These are phyloP conservation scores for Arachis hypogaea DNA, from an alignment of 306 rosid species.

Conservation along the genomic window DNA sequence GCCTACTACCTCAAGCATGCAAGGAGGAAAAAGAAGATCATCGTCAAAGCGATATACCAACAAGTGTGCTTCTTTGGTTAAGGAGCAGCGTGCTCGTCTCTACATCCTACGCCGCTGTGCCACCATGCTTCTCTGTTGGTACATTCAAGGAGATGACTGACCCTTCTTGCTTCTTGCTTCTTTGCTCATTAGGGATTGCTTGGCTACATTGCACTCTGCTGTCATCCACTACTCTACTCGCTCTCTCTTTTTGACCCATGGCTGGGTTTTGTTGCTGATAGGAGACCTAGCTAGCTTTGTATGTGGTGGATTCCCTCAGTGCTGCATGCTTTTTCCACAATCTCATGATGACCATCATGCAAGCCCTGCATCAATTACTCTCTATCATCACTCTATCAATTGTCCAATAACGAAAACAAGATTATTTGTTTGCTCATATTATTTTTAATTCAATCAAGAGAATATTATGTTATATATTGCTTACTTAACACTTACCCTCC, in stretches of 20 bases:
- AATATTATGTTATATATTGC: neutral
- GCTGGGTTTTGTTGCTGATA: slow-evolving; percentile 47
- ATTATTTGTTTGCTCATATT: neutral
- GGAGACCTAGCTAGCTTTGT: slow-evolving; percentile 36
- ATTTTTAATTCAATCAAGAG: neutral
- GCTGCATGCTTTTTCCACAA: slow-evolving; percentile 44
- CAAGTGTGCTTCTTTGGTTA: slow-evolving; percentile 72
- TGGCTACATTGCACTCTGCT: too few relatives aligned
- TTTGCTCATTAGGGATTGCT: slow-evolving; percentile 29
- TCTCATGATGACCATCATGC: too few relatives aligned
- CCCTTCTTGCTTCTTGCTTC: too few relatives aligned
- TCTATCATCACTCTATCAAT: too few relatives aligned
- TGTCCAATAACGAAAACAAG: too few relatives aligned
- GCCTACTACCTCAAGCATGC: slow-evolving; percentile 20
- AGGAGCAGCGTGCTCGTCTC: slow-evolving; percentile 85
- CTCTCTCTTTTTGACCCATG: slow-evolving; percentile 46
- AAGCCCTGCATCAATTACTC: too few relatives aligned
- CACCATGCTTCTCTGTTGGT: slow-evolving; percentile 95
- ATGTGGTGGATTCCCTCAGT: slow-evolving; percentile 14
- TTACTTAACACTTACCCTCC: neutral
- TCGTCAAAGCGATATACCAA: slow-evolving; percentile 40
- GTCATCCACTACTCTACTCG: too few relatives aligned
- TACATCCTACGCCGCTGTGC: slow-evolving; percentile 95
- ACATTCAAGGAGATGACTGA: slow-evolving; percentile 85
- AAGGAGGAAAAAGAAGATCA: slow-evolving; percentile 1